Percentiles rank a stretch among this genome's conserved stretches.
Evolutionary conservation across 129 eudicot species (phyloP).

Genomic region (Solidago caesia): DNA sequence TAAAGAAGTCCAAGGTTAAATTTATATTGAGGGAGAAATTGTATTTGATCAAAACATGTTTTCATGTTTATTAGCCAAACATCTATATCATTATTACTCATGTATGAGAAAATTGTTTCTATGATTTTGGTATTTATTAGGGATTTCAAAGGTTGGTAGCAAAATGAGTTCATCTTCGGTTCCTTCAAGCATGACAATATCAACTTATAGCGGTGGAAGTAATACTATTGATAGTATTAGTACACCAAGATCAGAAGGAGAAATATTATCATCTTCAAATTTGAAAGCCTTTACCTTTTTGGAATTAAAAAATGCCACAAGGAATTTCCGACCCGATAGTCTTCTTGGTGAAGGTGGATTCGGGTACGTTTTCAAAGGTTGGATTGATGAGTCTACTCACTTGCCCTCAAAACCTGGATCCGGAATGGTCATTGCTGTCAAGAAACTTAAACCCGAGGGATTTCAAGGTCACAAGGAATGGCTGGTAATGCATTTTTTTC

Average conservation of each 20-base stretch:
- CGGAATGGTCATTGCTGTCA: conserved; percentile 88
- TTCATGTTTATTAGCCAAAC: not conserved
- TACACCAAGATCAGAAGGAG: conserved; percentile 81
- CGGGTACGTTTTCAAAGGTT: conserved; percentile 90
- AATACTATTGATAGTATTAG: conserved; percentile 49
- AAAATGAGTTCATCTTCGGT: conserved; percentile 49
- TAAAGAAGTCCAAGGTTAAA: not conserved
- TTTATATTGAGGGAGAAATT: not conserved
- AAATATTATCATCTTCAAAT: conserved; percentile 64
- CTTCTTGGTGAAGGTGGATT: conserved; percentile 99
- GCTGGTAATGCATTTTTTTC: conserved; percentile 59
- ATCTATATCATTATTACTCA: not conserved
- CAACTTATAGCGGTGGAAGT: conserved; percentile 49
- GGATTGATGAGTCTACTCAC: conserved; percentile 75
- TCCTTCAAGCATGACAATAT: conserved; percentile 50
- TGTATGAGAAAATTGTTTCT: not conserved
- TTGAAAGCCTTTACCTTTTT: conserved; percentile 62
- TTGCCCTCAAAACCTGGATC: conserved; percentile 88
- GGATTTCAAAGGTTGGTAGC: conserved; percentile 43
- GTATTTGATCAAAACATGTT: not conserved
- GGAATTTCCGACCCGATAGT: conserved; percentile 76
- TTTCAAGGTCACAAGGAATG: conserved; percentile 98
- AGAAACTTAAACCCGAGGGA: conserved; percentile 94
- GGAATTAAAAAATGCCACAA: conserved; percentile 78
- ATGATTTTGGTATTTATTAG: conserved; percentile 28